Evolutionary conservation across 306 rosid genomes (phyloP).

Genomic region (Castanospermum australe): DNA sequence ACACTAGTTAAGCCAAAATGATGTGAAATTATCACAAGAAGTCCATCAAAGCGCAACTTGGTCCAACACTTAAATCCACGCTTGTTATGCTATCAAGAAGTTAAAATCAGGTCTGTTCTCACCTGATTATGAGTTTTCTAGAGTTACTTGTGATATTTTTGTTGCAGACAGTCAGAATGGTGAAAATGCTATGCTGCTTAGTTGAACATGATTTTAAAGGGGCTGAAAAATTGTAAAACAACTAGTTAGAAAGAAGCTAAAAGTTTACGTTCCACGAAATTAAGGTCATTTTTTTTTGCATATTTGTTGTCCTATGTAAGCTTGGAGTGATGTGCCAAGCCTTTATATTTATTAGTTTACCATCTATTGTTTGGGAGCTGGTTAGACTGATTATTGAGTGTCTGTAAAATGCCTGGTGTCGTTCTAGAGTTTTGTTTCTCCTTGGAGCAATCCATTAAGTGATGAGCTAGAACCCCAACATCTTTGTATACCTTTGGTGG

Average conservation of each 20-base stretch:
- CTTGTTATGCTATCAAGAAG: neutral
- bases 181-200: neutral
- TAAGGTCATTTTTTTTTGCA: neutral
- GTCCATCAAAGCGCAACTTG: neutral
- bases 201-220: neutral
- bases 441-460: neutral
- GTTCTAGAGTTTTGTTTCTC: neutral
- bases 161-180: neutral
- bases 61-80: neutral
- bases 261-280: neutral
- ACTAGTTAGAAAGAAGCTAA: neutral
- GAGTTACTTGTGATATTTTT: neutral
- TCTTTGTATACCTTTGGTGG: neutral
- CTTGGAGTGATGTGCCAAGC: neutral
- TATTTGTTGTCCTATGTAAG: neutral
- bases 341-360: neutral
- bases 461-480: neutral
- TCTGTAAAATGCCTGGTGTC: neutral
- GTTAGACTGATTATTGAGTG: no score
- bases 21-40: neutral
- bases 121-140: neutral
- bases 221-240: neutral
- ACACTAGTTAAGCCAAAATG: neutral
- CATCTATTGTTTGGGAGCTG: neutral
- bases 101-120: neutral